Evolutionary conservation across 2,329 filamentous ascomycete species (phyloP).

Genomic region (Fusarium pseudoanthophilum): DNA sequence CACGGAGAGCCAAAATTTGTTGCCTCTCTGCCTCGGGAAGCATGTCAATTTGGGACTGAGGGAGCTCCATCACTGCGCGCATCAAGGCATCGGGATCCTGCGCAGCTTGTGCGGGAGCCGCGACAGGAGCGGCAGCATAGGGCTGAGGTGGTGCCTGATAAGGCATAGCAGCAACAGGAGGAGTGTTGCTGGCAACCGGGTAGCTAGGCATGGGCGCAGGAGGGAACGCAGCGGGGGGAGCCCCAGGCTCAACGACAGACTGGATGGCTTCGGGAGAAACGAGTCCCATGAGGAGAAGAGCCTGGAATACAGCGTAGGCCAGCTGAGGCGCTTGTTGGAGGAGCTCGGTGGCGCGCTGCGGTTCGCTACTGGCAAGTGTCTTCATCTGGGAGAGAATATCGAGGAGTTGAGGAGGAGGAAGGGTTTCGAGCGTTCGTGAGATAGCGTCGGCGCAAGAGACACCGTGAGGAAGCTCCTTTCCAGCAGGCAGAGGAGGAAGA

Average conservation of each 20-base stretch:
- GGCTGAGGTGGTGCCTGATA: slow-evolving; percentile 58
- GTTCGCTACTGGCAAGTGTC: slow-evolving; percentile 82
- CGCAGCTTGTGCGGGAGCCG: slow-evolving; percentile 49
- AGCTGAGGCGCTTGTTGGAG: slow-evolving; percentile 91
- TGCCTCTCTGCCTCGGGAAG: slow-evolving; percentile 78
- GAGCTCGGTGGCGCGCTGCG: slow-evolving; percentile 84
- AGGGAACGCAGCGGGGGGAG: slow-evolving; percentile 54
- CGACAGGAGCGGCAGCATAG: slow-evolving; percentile 50
- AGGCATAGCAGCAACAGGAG: slow-evolving; percentile 57
- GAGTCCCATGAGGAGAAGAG: slow-evolving; percentile 89
- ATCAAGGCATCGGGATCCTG: slow-evolving; percentile 78
- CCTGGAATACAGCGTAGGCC: slow-evolving; percentile 94
- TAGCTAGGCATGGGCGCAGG: slow-evolving; percentile 48
- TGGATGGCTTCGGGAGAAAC: slow-evolving; percentile 86
- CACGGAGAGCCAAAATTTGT: slow-evolving; percentile 82
- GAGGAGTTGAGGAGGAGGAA: slow-evolving; percentile 88
- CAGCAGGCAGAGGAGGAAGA: slow-evolving; percentile 84
- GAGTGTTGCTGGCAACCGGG: slow-evolving; percentile 51
- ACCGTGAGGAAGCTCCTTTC: slow-evolving; percentile 84
- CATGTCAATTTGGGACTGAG: slow-evolving; percentile 82
- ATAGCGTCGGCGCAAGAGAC: slow-evolving; percentile 91
- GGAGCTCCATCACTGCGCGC: slow-evolving; percentile 82
- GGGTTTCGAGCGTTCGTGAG: slow-evolving; percentile 86
- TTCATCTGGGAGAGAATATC: slow-evolving; percentile 97
- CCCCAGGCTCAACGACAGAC: slow-evolving; percentile 76